Evolutionary conservation across 2,329 filamentous ascomycete species (phyloP).

Genomic region (Clonostachys rhizophaga): DNA sequence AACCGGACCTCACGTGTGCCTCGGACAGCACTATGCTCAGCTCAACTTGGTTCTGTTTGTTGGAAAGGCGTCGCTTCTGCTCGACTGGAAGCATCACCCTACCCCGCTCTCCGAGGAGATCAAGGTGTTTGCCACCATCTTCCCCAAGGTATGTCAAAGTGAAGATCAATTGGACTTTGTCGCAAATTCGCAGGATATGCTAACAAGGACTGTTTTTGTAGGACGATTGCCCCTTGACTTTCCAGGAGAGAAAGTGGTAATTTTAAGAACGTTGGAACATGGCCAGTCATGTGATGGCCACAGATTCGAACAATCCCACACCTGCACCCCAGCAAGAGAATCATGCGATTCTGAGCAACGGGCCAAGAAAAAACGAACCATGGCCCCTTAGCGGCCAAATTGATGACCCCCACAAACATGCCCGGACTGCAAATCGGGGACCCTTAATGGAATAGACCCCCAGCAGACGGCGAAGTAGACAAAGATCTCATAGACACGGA

Average conservation of each 20-base stretch:
- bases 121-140: constrained; percentile 97
- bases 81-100: constrained; percentile 87
- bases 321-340: too few relatives aligned
- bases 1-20: constrained; percentile 91
- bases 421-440: too few relatives aligned
- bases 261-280: too few relatives aligned
- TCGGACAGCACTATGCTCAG: constrained; percentile 89
- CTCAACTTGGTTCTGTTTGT: constrained; percentile 85
- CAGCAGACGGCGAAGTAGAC: too few relatives aligned
- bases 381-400: too few relatives aligned
- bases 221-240: constrained; percentile 81
- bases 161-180: not conserved
- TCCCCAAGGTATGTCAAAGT: constrained; percentile 73
- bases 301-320: too few relatives aligned
- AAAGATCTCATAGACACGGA: too few relatives aligned
- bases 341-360: too few relatives aligned
- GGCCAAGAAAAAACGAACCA: too few relatives aligned
- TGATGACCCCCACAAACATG: too few relatives aligned
- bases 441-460: too few relatives aligned
- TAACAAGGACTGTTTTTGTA: constrained; percentile 26
- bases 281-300: too few relatives aligned
- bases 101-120: constrained; percentile 88
- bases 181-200: constrained; percentile 3
- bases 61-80: constrained; percentile 79
- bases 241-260: constrained; percentile 39